phyloP scores from a whole-genome alignment of 257 asterid genomes.

The Paulownia fortunei region DNA sequence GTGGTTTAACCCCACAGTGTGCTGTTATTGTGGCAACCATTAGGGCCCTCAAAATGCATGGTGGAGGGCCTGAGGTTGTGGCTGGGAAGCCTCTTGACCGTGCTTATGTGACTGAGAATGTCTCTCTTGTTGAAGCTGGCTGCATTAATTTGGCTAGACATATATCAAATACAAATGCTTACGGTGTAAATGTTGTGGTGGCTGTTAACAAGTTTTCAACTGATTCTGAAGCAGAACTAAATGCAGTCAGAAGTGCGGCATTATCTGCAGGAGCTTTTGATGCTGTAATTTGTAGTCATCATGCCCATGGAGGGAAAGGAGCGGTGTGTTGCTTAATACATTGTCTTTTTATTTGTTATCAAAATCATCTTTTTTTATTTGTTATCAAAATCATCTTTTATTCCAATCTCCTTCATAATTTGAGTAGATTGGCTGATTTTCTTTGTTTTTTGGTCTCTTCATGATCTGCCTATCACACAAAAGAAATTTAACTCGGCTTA shows the following conservation, averaged over 20 bases:
- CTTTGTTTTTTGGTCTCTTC: constrained; percentile 9
- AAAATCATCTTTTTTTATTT: no score
- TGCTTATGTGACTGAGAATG: constrained; percentile 89
- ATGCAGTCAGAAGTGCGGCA: constrained; percentile 77
- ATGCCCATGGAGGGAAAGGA: constrained; percentile 99
- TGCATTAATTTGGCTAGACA: constrained; percentile 86
- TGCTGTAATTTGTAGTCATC: constrained; percentile 93
- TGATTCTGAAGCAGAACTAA: constrained; percentile 86
- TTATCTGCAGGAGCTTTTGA: constrained; percentile 94
- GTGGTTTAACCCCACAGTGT: constrained; percentile 91
- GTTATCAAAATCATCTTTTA: no score
- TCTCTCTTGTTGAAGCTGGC: constrained; percentile 91
- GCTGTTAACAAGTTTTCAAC: constrained; percentile 88
- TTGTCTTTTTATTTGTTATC: no score
- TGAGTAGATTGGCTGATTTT: neutral
- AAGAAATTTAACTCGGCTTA: neutral
- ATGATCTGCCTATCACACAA: neutral
- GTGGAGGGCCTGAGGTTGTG: constrained; percentile 94
- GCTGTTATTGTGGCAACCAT: constrained; percentile 93
- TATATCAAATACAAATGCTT: constrained; percentile 75
- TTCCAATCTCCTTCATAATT: no score
- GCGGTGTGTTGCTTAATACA: constrained; percentile 79
- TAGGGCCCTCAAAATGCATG: constrained; percentile 98
- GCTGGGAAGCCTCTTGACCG: constrained; percentile 97
- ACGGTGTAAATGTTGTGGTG: constrained; percentile 95